Percentiles rank a stretch among this genome's conserved stretches.
These are phyloP conservation scores for Microthlaspi erraticum DNA, from an alignment of 345 rosid species.

Conservation along the genomic window DNA sequence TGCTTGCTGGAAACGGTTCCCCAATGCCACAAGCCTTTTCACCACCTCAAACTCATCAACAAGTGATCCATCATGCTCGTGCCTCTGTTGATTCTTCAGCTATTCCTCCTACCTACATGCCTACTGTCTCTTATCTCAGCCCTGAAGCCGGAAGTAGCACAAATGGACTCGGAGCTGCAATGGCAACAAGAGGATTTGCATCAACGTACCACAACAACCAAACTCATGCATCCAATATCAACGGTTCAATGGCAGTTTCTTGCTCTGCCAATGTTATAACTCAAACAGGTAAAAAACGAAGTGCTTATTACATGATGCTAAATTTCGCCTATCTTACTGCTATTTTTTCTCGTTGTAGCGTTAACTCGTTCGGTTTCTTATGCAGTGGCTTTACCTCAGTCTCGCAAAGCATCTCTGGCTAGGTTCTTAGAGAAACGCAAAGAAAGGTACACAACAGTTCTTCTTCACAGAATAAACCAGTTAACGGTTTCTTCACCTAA, in stretches of 20 bases:
- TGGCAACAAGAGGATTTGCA: slow-evolving; percentile 41
- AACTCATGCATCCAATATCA: slow-evolving; percentile 49
- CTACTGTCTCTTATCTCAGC: slow-evolving; percentile 51
- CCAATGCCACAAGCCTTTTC: slow-evolving; percentile 46
- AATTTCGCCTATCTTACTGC: neutral
- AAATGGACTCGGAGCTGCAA: slow-evolving; percentile 42
- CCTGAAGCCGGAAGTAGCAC: slow-evolving; percentile 53
- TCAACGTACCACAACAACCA: slow-evolving; percentile 42
- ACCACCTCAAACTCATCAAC: slow-evolving; percentile 47
- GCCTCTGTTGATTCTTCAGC: slow-evolving; percentile 46
- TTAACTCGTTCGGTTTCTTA: slow-evolving; percentile 10
- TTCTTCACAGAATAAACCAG: slow-evolving; percentile 22
- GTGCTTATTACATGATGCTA: neutral
- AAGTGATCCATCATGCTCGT: slow-evolving; percentile 48
- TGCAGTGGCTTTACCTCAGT: slow-evolving; percentile 75
- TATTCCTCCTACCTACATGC: slow-evolving; percentile 50
- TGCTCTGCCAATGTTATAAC: slow-evolving; percentile 37
- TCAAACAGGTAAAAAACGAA: slow-evolving; percentile 53
- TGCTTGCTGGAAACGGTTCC: slow-evolving; percentile 71
- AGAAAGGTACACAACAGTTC: slow-evolving; percentile 57
- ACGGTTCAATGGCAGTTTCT: slow-evolving; percentile 32
- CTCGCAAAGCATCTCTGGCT: slow-evolving; percentile 85
- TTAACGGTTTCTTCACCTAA: slow-evolving; percentile 26
- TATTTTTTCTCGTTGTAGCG: neutral
- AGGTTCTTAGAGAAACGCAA: slow-evolving; percentile 84